A percentile compares a stretch with the other conserved stretches of the same genome.
These are phyloP conservation scores for Rubia yunnanensis DNA, from an alignment of 257 asterid species.

Conservation along the genomic window DNA sequence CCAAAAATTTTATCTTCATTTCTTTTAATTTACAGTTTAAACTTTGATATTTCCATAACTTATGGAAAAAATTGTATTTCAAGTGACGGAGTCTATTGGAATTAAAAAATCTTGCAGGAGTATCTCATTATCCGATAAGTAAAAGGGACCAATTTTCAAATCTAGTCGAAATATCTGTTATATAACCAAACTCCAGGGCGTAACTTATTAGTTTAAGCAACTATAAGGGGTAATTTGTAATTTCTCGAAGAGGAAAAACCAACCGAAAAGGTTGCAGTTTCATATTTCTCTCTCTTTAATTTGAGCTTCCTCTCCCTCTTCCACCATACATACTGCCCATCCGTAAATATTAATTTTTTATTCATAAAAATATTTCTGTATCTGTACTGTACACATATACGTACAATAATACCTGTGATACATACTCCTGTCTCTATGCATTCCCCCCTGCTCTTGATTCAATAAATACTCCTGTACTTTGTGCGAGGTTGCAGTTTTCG, in stretches of 20 bases:
- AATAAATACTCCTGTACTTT: neutral
- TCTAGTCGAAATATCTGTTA: neutral
- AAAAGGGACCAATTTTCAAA: too few species aligned
- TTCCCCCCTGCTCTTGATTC: neutral
- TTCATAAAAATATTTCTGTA: neutral
- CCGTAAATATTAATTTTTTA: neutral
- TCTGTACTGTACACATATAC: neutral
- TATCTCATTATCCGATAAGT: too few species aligned
- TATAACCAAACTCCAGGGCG: neutral
- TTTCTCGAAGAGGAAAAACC: neutral
- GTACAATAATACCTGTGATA: neutral
- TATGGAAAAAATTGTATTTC: too few species aligned
- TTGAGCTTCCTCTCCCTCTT: neutral
- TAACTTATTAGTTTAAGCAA: neutral
- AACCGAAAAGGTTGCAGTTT: neutral
- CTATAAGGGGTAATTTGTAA: neutral
- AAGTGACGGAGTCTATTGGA: too few species aligned
- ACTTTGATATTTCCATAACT: too few species aligned
- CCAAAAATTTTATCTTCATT: too few species aligned
- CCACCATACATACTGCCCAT: neutral
- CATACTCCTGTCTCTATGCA: neutral
- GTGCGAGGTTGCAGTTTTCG: constrained; percentile 5
- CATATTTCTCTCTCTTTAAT: neutral
- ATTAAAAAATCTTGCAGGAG: too few species aligned
- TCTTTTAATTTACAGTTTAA: too few species aligned